phyloP scores from a whole-genome alignment of 2,329 filamentous ascomycete species.

The Sordariomycetes sp. region DNA sequence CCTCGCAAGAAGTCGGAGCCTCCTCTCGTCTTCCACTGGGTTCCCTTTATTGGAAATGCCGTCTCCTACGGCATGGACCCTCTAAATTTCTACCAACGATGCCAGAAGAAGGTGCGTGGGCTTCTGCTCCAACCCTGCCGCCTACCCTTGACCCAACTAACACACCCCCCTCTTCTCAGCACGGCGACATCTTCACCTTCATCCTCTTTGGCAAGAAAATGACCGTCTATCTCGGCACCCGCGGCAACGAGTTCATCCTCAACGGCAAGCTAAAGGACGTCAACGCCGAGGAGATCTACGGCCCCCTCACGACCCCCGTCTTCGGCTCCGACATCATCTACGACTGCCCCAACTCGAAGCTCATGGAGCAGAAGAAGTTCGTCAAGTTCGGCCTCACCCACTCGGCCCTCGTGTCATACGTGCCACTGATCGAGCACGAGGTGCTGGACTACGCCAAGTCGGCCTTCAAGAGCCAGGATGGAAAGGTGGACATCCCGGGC shows the following conservation, averaged over 20 bases:
- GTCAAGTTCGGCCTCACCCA: slow-evolving; percentile 62
- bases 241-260: slow-evolving; percentile 45
- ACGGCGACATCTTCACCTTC: slow-evolving; percentile 45
- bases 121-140: neutral
- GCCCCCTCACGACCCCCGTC: slow-evolving; percentile 37
- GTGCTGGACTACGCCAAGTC: slow-evolving; percentile 53
- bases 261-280: slow-evolving; percentile 42
- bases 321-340: slow-evolving; percentile 76
- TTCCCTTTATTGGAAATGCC: slow-evolving; percentile 58
- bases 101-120: slow-evolving; percentile 49
- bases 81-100: slow-evolving; percentile 53
- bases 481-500: slow-evolving; percentile 51
- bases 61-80: slow-evolving; percentile 64
- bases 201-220: slow-evolving; percentile 38
- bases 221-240: slow-evolving; percentile 36
- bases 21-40: slow-evolving; percentile 48
- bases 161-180: slow-evolving; percentile 16
- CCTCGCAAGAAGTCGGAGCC: slow-evolving; percentile 29
- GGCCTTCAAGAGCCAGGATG: slow-evolving; percentile 46
- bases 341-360: slow-evolving; percentile 72
- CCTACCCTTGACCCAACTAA: neutral
- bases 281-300: slow-evolving; percentile 44
- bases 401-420: slow-evolving; percentile 53
- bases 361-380: slow-evolving; percentile 86
- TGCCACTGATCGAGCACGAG: slow-evolving; percentile 61